Evolutionary conservation across 768 basidiomycete genomes (phyloP).

Genomic region (Lentinus tigrinus): DNA sequence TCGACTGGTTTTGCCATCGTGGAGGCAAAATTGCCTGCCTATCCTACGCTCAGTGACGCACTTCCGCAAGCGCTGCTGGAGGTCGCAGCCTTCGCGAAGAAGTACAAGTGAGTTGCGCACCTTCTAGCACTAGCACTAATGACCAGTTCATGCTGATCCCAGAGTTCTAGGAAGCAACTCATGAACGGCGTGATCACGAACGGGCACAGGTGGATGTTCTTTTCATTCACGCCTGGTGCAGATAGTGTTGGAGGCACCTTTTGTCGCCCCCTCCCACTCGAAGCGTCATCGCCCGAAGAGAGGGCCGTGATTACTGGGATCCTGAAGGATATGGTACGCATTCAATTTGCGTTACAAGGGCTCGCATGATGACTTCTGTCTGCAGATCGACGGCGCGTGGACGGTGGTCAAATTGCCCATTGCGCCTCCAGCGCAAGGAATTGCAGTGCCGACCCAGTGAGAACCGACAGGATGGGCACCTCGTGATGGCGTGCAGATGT

Average conservation of each 20-base stretch:
- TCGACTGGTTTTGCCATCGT: not conserved
- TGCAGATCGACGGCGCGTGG: not conserved
- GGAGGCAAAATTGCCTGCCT: not conserved
- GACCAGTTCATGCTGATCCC: not conserved
- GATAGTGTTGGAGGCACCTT: not conserved
- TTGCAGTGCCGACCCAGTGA: too few relatives aligned
- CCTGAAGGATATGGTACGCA: not conserved
- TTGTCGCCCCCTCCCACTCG: not conserved
- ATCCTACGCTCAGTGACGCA: not conserved
- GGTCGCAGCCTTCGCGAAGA: not conserved
- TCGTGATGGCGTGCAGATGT: too few relatives aligned
- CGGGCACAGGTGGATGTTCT: not conserved
- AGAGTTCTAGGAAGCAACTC: not conserved
- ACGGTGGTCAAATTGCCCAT: not conserved
- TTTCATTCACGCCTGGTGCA: not conserved
- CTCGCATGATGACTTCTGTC: not conserved
- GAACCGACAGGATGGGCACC: too few relatives aligned
- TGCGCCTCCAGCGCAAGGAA: not conserved
- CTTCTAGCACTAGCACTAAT: not conserved
- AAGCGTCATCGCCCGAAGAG: not conserved
- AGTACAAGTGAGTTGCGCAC: not conserved
- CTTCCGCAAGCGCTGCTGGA: not conserved
- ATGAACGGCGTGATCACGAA: not conserved
- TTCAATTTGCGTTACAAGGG: not conserved
- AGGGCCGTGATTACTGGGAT: not conserved